Percentiles rank a stretch among this genome's conserved stretches.
Conservation (phyloP, 2,329 filamentous ascomycete species). For the Anthostomella pinea region DNA sequence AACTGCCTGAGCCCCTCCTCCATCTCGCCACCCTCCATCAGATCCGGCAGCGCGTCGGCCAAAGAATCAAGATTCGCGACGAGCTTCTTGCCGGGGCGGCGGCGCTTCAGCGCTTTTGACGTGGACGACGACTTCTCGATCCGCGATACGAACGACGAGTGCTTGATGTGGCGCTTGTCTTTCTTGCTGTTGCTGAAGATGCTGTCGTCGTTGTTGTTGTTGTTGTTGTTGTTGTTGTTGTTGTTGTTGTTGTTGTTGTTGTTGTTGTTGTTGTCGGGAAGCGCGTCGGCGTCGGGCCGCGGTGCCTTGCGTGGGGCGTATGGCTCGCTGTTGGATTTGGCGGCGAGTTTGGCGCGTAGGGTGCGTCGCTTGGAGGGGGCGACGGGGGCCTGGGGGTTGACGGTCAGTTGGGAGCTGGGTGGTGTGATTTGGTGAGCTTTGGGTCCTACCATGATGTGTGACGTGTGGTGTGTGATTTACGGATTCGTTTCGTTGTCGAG, state of each 20-base stretch:
- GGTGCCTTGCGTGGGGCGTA: conserved; percentile 51
- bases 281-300: conserved; percentile 48
- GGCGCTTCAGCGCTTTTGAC: conserved; percentile 58
- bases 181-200: conserved; percentile 70
- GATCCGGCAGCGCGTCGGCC: conserved; percentile 74
- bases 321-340: conserved; percentile 47
- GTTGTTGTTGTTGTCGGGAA: conserved; percentile 56
- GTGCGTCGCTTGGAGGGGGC: conserved; percentile 53
- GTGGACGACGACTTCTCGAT: conserved; percentile 64
- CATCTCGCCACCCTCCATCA: conserved; percentile 45
- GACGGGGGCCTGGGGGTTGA: conserved; percentile 36
- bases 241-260: conserved; percentile 81
- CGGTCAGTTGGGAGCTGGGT: conserved; percentile 2
- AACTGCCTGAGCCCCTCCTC: conserved; percentile 41
- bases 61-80: conserved; percentile 71
- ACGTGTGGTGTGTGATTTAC: no score
- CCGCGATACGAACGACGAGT: conserved; percentile 73
- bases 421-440: no score
- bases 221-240: conserved; percentile 63
- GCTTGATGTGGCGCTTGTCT: conserved; percentile 80
- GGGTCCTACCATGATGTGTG: no score
- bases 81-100: conserved; percentile 74
- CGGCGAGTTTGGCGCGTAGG: conserved; percentile 54
- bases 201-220: conserved; percentile 65
- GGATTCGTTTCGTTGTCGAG: no score